Conservation (phyloP, 306 rosid species). For the Lithocarpus polystachyus region DNA sequence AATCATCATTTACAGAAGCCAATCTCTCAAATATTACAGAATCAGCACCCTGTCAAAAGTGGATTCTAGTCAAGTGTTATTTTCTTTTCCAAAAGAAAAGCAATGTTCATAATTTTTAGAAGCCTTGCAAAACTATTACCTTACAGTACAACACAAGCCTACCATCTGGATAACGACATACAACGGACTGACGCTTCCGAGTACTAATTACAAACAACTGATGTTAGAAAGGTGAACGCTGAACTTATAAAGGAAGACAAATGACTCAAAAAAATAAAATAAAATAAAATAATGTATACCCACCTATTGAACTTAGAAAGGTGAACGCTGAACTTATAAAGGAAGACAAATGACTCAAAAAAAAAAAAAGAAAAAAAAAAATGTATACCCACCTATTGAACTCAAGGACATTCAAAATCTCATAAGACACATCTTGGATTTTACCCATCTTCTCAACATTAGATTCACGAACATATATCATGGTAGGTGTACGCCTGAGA, state of each 20-base stretch:
- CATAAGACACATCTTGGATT: slow-evolving; percentile 70
- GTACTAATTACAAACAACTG: slow-evolving; percentile 49
- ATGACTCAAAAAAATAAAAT: background rate
- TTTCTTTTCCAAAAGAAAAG: slow-evolving; percentile 24
- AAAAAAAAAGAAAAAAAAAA: background rate
- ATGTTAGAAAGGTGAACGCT: slow-evolving; percentile 15
- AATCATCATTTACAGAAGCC: slow-evolving; percentile 45
- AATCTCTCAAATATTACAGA: slow-evolving; percentile 84
- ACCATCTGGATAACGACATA: slow-evolving; percentile 94
- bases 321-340: slow-evolving; percentile 10
- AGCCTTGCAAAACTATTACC: slow-evolving; percentile 55
- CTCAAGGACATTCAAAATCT: slow-evolving; percentile 92
- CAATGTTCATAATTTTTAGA: slow-evolving; percentile 6
- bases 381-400: slow-evolving; percentile 68
- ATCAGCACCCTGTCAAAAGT: slow-evolving; percentile 86
- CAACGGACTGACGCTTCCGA: slow-evolving; percentile 96
- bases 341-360: background rate
- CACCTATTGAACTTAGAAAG: slow-evolving; percentile 74
- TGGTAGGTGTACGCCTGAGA: slow-evolving; percentile 89
- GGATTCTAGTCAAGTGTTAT: slow-evolving; percentile 31
- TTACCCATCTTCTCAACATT: slow-evolving; percentile 79
- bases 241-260: slow-evolving; percentile 5
- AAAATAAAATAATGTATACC: background rate
- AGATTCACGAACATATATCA: slow-evolving; percentile 85
- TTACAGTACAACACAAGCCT: slow-evolving; percentile 90